Evolutionary conservation across 345 rosid species (phyloP), one percentile per base, ranked within the genome.

Genomic region (Capsella bursapastoris): DNA sequence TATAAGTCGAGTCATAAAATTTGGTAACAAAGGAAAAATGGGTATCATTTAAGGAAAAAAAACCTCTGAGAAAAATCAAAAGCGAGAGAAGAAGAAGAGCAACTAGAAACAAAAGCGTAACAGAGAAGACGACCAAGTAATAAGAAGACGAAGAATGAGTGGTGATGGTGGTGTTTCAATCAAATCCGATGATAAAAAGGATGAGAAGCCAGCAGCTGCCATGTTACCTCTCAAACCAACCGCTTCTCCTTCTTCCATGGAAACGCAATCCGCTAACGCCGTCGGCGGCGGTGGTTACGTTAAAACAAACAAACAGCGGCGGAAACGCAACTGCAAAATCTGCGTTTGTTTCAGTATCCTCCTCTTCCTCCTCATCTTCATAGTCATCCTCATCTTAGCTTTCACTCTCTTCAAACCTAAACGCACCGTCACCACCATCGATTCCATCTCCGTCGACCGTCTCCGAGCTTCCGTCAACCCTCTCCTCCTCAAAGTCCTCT

Each of bases 381-480:
- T 86, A 34, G 10, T 92, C 7, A 7, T 79, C 44, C 62, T 87
- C 76, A 86, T 88, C 71, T 69, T 94, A 29, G 84, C 83, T 0
- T 73, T 89, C 14, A 91, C 97, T 40, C 89, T 89, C 3, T 90
- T 87, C 88, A 95, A 95, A 78, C 77, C 97, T 50, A 92, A 85
- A 81, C 70, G 34, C 4, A 84, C 97, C 3, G 45, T 59, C 25
- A 82, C 78, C 32, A 73, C 81, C 57, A 31, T 92, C 63, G 69
- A 88, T 66, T 83, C 93, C 48, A 47, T 88, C 64, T 0, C 77
- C 45, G 73, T 95, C 0, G 52, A 77, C 0, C 70, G 84, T 47
- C 71, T 90, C 34, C 31, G 7, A 22, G 32, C 81, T 44, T 67
- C 84, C 41, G 3, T 89, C 2, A 84, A 83, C 82, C 0, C 18